Conservation (phyloP, 306 rosid genomes). For the Prunus salicina region DNA sequence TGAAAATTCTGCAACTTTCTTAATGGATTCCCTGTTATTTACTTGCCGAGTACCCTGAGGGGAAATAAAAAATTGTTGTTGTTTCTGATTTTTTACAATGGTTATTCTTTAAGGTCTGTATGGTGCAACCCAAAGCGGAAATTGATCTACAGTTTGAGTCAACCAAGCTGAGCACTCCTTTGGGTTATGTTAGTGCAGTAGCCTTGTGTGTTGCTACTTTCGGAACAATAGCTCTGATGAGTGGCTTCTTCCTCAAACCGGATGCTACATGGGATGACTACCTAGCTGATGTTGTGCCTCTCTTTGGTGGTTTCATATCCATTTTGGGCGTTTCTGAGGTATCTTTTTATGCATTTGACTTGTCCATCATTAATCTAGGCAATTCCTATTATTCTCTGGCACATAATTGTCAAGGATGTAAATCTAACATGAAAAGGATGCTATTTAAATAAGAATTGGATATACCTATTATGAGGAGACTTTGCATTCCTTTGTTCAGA, state of each 20-base stretch:
- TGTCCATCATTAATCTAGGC: not conserved
- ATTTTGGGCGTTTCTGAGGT: slow-evolving; percentile 98
- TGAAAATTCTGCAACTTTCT: not conserved
- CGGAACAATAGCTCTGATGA: slow-evolving; percentile 85
- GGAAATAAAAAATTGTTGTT: not conserved
- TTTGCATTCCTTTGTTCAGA: not conserved
- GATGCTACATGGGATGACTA: slow-evolving; percentile 83
- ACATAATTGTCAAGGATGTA: not conserved
- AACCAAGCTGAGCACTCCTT: slow-evolving; percentile 74
- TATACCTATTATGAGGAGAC: not conserved
- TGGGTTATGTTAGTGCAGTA: slow-evolving; percentile 73
- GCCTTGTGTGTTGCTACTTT: slow-evolving; percentile 70
- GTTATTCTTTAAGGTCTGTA: slow-evolving; percentile 55
- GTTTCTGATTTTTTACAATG: not conserved
- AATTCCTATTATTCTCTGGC: not conserved
- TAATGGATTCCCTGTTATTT: not conserved
- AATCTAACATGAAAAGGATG: not conserved
- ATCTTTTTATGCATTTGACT: not conserved
- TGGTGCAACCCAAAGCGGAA: slow-evolving; percentile 96
- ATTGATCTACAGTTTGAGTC: slow-evolving; percentile 85
- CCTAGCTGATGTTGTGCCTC: slow-evolving; percentile 73
- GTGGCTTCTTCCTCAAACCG: slow-evolving; percentile 93
- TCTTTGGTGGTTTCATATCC: slow-evolving; percentile 75
- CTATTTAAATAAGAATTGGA: not conserved
- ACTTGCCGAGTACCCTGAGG: not conserved